Base-by-base conservation (phyloP, 1,139 yeast species). In the Sugiyamaella xylanicola region DNA sequence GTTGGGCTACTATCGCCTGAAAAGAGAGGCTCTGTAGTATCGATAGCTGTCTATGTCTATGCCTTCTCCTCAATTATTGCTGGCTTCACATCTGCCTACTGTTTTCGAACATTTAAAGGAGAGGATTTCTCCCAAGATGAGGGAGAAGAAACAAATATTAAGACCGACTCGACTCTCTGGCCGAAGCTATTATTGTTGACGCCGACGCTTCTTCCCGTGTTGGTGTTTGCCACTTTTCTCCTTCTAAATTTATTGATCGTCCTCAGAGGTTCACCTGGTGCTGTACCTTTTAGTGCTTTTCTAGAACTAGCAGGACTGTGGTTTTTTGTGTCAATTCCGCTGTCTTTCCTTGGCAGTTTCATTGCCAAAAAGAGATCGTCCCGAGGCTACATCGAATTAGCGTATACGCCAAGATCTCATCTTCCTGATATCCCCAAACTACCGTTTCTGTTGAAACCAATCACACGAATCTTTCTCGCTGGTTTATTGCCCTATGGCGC, bases 1-100 rank as follows among this genome's bases (percentile, higher is more conserved):
- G 76, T 92, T 47, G 99, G 99, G 9, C 80, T 93, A 62, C 74
- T 92, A 59, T 90, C 97, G 0, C 97, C 98, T 49, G 87, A 96
- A 1, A 91, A 91, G 69, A 84, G 99, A 74, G 99, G 99, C 36
- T 85, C 97, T 0, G 79, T 93, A 62, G 82, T 95, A 4, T 93
- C 99, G 0, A 88, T 87, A 45, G 86, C 90, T 86, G 87, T 93
- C 68, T 79, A 92, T 53, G 73, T 91, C 52, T 91, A 85, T 73
- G 87, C 95, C 2, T 69, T 87, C 48, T 87, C 86, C 69, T 93
- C 97, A 32, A 78, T 83, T 55, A 77, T 87, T 29, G 92, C 97
- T 3, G 88, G 98, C 0, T 93, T 82, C 68, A 83, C 87, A 15
- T 88, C 97, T 16, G 87, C 95, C 47, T 81, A 85, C 59, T 74